Base-by-base conservation (phyloP, 2,329 filamentous ascomycete genomes). In the Aspergillus sp. region DNA sequence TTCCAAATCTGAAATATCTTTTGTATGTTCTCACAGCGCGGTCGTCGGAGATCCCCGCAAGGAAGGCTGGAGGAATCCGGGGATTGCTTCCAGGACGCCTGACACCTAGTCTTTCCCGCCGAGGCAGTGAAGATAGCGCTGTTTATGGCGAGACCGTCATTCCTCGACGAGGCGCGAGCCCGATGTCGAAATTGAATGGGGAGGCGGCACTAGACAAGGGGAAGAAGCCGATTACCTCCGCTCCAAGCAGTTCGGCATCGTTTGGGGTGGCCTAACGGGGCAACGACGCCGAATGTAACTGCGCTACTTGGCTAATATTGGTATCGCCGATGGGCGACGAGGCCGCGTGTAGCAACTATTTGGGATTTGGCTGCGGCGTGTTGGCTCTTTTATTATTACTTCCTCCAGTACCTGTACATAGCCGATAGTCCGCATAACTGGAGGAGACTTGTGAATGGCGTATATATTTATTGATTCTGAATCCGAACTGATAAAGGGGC, bases 1-100 rank as follows among this genome's bases (percentile, higher is more conserved):
- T 98, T 6, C 92, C 93, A 2, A 99, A 99, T 69, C 79, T 99
- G 9, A 96, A 96, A 72, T 97, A 96, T 66, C 79, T 98, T 15
- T 79, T 98, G 2, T 96, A 96, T 66, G 88, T 98, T 2, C 89
- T 92, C 64, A 95, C 90, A 33, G 91, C 92, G 0, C 92, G 92
- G 0, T 88, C 84, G 45, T 80, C 82, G 21, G 84, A 87, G 55
- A 71, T 87, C 15, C 84, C 85, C 15, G 77, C 76, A 1, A 68
- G 83, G 23, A 85, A 84, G 65, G 79, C 77, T 27, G 82, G 82
- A 23, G 83, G 82, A 5, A 74, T 84, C 24, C 75, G 78, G 47
- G 82, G 79, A 0, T 69, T 84, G 31, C 57, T 76, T 40, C 64
- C 69, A 9, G 75, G 74, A 23, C 65, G 69, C n/a, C 52, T 73